A percentile compares a stretch with the other conserved stretches of the same genome.
Evolutionary conservation across 202 grass and related monocot species (phyloP).

Genomic region (Zizania palustris): DNA sequence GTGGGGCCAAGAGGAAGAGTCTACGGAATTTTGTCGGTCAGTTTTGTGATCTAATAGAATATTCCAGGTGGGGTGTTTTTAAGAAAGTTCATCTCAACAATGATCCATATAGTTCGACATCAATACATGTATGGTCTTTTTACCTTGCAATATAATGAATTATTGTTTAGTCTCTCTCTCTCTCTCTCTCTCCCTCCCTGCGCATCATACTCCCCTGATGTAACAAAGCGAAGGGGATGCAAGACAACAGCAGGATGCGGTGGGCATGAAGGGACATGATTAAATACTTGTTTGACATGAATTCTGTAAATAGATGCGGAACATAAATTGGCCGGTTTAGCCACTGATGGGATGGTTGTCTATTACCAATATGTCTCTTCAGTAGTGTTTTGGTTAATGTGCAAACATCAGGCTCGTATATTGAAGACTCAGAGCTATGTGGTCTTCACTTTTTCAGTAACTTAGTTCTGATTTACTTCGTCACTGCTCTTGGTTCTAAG

Average conservation of each 20-base stretch:
- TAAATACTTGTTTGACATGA: background rate
- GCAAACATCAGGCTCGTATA: background rate
- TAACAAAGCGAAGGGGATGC: constrained; percentile 16
- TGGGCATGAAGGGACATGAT: background rate
- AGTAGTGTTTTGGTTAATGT: background rate
- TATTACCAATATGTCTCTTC: background rate
- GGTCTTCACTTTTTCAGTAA: background rate
- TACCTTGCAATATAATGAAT: constrained; percentile 61
- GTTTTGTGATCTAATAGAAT: constrained; percentile 64
- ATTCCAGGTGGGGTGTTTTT: constrained; percentile 47
- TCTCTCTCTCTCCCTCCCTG: no score
- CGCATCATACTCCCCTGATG: constrained; percentile 11
- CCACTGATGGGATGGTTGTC: background rate
- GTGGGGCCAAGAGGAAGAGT: constrained; percentile 43
- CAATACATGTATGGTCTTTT: constrained; percentile 61
- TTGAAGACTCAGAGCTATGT: background rate
- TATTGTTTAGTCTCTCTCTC: constrained; percentile 31
- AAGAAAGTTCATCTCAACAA: constrained; percentile 46
- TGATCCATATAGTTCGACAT: constrained; percentile 58
- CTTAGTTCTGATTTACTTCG: background rate
- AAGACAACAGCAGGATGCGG: background rate
- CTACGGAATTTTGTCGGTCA: constrained; percentile 52
- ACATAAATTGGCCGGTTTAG: background rate
- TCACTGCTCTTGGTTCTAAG: no score
- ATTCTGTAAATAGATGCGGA: background rate